Evolutionary conservation across 129 eudicot genomes (phyloP), one percentile per base, ranked within the genome.

Genomic region (Logfia minima): DNA sequence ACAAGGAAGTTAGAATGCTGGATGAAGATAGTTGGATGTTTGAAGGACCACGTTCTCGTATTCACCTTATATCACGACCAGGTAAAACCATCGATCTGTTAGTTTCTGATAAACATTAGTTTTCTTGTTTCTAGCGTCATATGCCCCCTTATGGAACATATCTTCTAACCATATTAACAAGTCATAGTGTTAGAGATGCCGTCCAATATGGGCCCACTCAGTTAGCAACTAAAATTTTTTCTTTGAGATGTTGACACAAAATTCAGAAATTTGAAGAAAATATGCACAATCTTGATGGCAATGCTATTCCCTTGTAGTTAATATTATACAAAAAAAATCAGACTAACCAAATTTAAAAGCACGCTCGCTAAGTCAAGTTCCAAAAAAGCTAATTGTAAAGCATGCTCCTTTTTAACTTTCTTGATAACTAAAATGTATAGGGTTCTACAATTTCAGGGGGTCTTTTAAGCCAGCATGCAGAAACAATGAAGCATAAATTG

Each of bases 1-100:
- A 87, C 80, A 91, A 91, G 84, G 92, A 89, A 85, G 98, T 94
- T 35, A 89, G 91, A 80, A 89, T 89, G 69, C 79, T 94, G 81
- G 98, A 94, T 83, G 97, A 94, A 70, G 98, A 91, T 80, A 89
- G 87, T 79, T 94, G 98, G 98, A 94, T 91, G 98, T 89, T 91
- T 83, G 97, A 91, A 32, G 97, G 97, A 74, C 98, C 98, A 85
- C 92, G 97, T 45, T 94, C 98, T 51, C 93, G 96, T 63, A 91
- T 94, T 76, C 82, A 94, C 84, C 84, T 86, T 65, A 86, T 94
- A 52, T 83, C 98, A 13, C 78, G 89, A 68, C 92, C 93, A 86
- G 98, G 98, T 91, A 80, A 56, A 51, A 66, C n/a, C 23, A 45
- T 43, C 43, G 32, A 11, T 31, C 32, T 29, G 43, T 14, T 31